Conservation (phyloP, 2,329 filamentous ascomycete genomes). For the Monosporascus cannonballus region DNA sequence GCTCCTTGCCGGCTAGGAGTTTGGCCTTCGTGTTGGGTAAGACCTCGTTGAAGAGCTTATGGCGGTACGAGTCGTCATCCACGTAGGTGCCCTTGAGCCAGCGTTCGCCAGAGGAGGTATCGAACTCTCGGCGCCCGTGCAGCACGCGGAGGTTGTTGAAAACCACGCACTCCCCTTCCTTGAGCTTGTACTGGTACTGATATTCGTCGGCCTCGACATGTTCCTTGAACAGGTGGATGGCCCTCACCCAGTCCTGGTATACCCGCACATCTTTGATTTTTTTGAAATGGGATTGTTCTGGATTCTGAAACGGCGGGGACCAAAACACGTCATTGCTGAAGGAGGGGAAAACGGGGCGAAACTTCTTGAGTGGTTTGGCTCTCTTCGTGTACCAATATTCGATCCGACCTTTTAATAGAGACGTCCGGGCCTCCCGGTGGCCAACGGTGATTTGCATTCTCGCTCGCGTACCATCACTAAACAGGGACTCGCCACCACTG, state of each 20-base stretch:
- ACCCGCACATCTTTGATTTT: not conserved
- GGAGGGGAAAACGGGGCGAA: conserved; percentile 39
- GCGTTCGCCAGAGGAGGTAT: conserved; percentile 57
- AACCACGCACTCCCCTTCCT: conserved; percentile 82
- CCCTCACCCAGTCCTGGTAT: conserved; percentile 37
- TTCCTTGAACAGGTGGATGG: conserved; percentile 49
- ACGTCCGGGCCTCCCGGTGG: conserved; percentile 18
- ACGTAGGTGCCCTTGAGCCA: conserved; percentile 88
- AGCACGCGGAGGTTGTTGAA: conserved; percentile 85
- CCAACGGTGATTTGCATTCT: conserved; percentile 34
- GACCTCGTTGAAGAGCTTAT: conserved; percentile 2
- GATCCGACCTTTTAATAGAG: conserved; percentile 29
- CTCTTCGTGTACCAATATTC: conserved; percentile 18
- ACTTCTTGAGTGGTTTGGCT: conserved; percentile 49
- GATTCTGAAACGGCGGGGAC: conserved; percentile 74
- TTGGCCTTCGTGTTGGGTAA: no score
- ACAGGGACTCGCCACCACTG: conserved; percentile 77
- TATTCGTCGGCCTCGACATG: conserved; percentile 51
- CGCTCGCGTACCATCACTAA: conserved; percentile 68
- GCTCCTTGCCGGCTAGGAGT: not conserved
- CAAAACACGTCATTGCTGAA: conserved; percentile 47
- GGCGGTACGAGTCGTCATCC: conserved; percentile 32
- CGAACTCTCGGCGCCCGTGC: conserved; percentile 76
- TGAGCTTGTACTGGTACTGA: conserved; percentile 65
- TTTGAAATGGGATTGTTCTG: conserved; percentile 13